A percentile compares a stretch with the other conserved stretches of the same genome.
Conservation (phyloP, 345 rosid genomes). For the Linum tenue region DNA sequence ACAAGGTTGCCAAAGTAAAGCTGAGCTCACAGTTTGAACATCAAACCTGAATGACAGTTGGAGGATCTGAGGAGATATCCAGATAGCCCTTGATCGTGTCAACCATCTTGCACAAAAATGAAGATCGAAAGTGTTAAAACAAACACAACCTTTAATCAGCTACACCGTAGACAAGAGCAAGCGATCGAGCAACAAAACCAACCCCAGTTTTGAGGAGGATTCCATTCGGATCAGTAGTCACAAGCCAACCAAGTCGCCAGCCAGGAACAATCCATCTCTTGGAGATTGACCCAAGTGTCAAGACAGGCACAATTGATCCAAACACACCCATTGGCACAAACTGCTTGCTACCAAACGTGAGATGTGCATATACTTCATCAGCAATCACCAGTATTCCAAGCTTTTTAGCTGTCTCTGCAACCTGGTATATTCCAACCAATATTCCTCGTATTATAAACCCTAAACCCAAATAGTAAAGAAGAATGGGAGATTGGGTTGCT, state of each 20-base stretch:
- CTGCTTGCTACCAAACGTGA: constrained; percentile 40
- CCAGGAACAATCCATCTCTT: constrained; percentile 81
- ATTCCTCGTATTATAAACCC: neutral
- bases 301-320: constrained; percentile 44
- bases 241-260: constrained; percentile 77
- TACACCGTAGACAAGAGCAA: neutral
- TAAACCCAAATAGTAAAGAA: neutral
- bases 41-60: constrained; percentile 7
- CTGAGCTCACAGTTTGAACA: neutral
- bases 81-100: constrained; percentile 4
- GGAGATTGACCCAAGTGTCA: constrained; percentile 61
- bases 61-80: neutral
- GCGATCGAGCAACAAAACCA: constrained; percentile 3
- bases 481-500: neutral
- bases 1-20: neutral
- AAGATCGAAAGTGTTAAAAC: neutral
- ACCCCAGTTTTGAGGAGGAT: constrained; percentile 45
- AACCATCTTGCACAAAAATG: neutral
- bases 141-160: neutral
- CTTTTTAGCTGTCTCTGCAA: constrained; percentile 52
- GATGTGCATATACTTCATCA: constrained; percentile 58
- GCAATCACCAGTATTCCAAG: constrained; percentile 60
- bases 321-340: constrained; percentile 65
- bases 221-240: constrained; percentile 44
- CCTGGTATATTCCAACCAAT: constrained; percentile 15